Conservation (phyloP, 2,329 filamentous ascomycete genomes). For the Blumeria hordei region DNA sequence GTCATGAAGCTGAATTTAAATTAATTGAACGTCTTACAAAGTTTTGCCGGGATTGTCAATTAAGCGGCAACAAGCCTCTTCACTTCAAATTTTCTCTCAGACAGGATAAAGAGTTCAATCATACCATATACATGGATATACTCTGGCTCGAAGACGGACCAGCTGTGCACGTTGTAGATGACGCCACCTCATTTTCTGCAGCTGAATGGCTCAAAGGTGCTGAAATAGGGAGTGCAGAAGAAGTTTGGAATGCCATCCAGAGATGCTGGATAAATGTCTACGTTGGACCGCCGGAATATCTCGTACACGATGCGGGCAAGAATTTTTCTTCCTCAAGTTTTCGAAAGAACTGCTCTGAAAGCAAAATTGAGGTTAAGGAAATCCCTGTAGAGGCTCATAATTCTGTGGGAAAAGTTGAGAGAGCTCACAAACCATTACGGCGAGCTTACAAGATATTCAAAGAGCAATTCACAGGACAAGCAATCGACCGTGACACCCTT, state of each 20-base stretch:
- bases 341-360: neutral
- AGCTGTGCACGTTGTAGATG: slow-evolving; percentile 1
- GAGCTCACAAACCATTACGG: neutral
- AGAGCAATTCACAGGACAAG: neutral
- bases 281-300: slow-evolving; percentile 1
- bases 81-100: neutral
- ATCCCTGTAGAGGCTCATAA: slow-evolving; percentile 1
- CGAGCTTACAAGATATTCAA: neutral
- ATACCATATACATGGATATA: slow-evolving; percentile 1
- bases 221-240: neutral
- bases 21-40: slow-evolving; percentile 1
- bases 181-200: neutral
- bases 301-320: slow-evolving; percentile 1
- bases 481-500: neutral
- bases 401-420: slow-evolving; percentile 2
- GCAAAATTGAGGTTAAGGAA: neutral
- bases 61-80: neutral
- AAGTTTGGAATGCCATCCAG: neutral
- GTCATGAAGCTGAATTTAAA: neutral
- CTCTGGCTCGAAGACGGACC: slow-evolving; percentile 1
- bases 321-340: slow-evolving; percentile 3
- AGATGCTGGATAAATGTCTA: slow-evolving; percentile 3
- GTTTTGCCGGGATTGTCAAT: neutral
- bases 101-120: slow-evolving; percentile 1
- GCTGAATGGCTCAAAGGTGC: neutral